phyloP scores from a whole-genome alignment of 495 filamentous ascomycete species.

The Margaritispora aquatica region DNA sequence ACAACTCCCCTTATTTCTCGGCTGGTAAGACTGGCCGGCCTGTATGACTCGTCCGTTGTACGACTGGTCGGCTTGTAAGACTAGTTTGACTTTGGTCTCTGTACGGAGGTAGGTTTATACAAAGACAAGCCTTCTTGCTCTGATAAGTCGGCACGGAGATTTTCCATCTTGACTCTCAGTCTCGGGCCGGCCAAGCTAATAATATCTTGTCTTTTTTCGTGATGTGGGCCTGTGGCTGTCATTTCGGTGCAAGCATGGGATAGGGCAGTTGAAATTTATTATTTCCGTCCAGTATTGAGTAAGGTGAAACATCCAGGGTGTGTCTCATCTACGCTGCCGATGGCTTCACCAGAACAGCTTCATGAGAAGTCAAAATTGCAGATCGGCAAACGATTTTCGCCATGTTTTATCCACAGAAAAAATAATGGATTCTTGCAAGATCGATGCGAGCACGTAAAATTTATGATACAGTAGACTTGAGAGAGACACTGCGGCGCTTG shows the following conservation, averaged over 20 bases:
- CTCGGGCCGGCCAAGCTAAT: neutral
- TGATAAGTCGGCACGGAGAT: too few species aligned
- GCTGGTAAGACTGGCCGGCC: too few species aligned
- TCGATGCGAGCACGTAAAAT: neutral
- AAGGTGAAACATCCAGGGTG: neutral
- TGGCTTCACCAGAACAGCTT: neutral
- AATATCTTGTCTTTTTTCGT: neutral
- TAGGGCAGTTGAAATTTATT: neutral
- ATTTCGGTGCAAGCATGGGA: neutral
- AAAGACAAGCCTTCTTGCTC: too few species aligned
- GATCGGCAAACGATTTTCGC: neutral
- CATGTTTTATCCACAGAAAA: too few species aligned
- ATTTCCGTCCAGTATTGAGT: too few species aligned
- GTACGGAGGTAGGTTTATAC: too few species aligned
- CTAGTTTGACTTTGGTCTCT: too few species aligned
- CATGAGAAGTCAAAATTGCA: neutral
- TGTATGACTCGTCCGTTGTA: too few species aligned
- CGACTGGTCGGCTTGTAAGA: too few species aligned
- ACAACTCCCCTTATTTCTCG: neutral
- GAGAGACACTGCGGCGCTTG: neutral
- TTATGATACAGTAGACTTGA: neutral
- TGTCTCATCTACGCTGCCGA: neutral
- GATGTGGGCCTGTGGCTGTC: too few species aligned
- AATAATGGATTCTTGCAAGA: neutral
- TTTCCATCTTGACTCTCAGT: neutral